phyloP scores from a whole-genome alignment of 2,329 filamentous ascomycete genomes.

The Ophiosphaerella herpotricha region DNA sequence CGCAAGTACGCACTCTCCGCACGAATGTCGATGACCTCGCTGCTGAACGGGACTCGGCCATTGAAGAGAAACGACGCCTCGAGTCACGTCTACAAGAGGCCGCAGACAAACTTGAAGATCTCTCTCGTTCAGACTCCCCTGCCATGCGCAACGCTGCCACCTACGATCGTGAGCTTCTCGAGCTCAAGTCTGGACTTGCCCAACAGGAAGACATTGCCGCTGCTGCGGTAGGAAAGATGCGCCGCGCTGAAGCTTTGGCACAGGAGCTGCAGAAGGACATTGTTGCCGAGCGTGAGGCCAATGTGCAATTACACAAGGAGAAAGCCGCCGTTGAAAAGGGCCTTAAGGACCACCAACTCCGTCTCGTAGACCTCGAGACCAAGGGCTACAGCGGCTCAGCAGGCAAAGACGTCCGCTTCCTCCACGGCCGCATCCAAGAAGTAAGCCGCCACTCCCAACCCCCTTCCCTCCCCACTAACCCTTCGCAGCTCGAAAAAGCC shows the following conservation, averaged over 20 bases:
- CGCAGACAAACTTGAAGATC: slow-evolving; percentile 83
- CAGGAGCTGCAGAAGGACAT: slow-evolving; percentile 94
- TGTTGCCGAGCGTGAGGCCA: slow-evolving; percentile 79
- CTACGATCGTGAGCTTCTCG: slow-evolving; percentile 85
- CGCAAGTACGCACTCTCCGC: slow-evolving; percentile 83
- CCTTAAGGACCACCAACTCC: slow-evolving; percentile 86
- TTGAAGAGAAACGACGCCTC: slow-evolving; percentile 87
- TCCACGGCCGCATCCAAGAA: slow-evolving; percentile 94
- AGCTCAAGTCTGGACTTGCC: slow-evolving; percentile 84
- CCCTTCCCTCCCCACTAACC: slow-evolving; percentile 13
- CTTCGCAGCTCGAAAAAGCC: slow-evolving; percentile 76
- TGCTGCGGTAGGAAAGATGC: slow-evolving; percentile 96
- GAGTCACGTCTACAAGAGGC: slow-evolving; percentile 86
- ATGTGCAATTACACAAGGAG: slow-evolving; percentile 81
- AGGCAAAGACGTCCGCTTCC: slow-evolving; percentile 92
- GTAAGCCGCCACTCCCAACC: slow-evolving; percentile 57
- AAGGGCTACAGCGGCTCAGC: slow-evolving; percentile 88
- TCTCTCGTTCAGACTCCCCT: slow-evolving; percentile 82
- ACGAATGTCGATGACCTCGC: slow-evolving; percentile 84
- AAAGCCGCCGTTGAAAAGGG: slow-evolving; percentile 89
- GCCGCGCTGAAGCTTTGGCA: slow-evolving; percentile 83
- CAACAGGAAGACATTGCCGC: slow-evolving; percentile 92
- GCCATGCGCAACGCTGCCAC: slow-evolving; percentile 87
- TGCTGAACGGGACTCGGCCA: slow-evolving; percentile 80
- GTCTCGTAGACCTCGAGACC: slow-evolving; percentile 90